Evolutionary conservation across 139 green algal species (phyloP).

Genomic region (Tetradesmus obliquus): DNA sequence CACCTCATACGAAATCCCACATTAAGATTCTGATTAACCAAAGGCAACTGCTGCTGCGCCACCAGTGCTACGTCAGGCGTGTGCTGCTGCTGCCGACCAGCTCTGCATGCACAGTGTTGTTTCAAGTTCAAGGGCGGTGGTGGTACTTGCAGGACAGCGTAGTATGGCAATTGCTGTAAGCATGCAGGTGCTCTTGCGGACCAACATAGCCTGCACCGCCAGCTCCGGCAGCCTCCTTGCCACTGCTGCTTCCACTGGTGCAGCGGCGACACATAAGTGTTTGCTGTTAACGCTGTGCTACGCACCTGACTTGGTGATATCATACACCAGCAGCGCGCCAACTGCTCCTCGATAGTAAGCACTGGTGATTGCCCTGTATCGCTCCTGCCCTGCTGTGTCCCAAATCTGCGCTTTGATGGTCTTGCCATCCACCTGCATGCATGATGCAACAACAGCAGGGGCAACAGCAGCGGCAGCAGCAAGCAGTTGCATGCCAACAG

Average conservation of each 20-base stretch:
- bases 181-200: too few relatives aligned
- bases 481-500: background rate
- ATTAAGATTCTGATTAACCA: too few relatives aligned
- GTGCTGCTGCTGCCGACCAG: too few relatives aligned
- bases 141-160: too few relatives aligned
- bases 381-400: conserved; percentile 98
- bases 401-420: conserved; percentile 99
- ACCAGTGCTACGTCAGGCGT: too few relatives aligned
- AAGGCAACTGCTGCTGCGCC: too few relatives aligned
- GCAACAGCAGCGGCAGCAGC: background rate
- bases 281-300: background rate
- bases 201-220: background rate
- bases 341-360: conserved; percentile 99
- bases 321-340: conserved; percentile 98
- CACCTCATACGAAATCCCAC: too few relatives aligned
- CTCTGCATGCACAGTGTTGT: too few relatives aligned
- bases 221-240: background rate
- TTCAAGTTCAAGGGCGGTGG: too few relatives aligned
- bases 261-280: background rate
- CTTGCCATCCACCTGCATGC: conserved; percentile 95
- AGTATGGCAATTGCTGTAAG: too few relatives aligned
- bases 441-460: background rate
- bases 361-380: conserved; percentile 99
- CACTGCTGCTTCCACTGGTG: background rate
- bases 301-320: conserved; percentile 97